Conservation (phyloP, 1,139 yeast genomes). For the Petasospora rhodanensis region DNA sequence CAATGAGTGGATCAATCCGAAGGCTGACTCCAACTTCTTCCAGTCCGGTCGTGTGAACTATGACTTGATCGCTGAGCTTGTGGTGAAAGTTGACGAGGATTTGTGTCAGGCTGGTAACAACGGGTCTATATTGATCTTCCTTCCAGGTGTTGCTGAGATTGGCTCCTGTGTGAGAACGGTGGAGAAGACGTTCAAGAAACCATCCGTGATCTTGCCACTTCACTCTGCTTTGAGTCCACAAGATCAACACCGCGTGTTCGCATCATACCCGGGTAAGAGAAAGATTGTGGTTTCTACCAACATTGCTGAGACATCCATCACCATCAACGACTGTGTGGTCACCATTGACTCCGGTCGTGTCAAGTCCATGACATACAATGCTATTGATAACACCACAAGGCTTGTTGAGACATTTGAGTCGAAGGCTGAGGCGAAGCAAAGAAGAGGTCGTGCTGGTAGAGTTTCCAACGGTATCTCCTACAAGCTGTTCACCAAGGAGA, state of each 20-base stretch:
- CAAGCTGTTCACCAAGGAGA: slow-evolving; percentile 66
- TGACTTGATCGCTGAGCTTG: slow-evolving; percentile 58
- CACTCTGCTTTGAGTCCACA: slow-evolving; percentile 82
- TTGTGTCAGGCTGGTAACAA: slow-evolving; percentile 37
- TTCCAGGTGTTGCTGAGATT: slow-evolving; percentile 92
- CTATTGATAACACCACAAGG: slow-evolving; percentile 61
- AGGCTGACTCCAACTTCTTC: slow-evolving; percentile 61
- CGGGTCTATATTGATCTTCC: slow-evolving; percentile 79
- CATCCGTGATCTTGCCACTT: slow-evolving; percentile 55
- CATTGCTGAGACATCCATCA: slow-evolving; percentile 83
- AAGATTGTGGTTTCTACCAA: slow-evolving; percentile 90
- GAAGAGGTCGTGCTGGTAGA: slow-evolving; percentile 99
- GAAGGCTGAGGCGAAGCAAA: slow-evolving; percentile 83
- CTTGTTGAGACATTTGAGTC: slow-evolving; percentile 86
- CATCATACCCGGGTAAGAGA: slow-evolving; percentile 49
- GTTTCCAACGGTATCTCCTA: slow-evolving; percentile 78
- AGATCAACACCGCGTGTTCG: slow-evolving; percentile 79
- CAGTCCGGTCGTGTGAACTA: slow-evolving; percentile 66
- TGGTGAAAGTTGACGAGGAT: slow-evolving; percentile 46
- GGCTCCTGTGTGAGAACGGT: slow-evolving; percentile 45
- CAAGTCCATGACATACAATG: slow-evolving; percentile 69
- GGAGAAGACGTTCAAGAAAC: slow-evolving; percentile 18
- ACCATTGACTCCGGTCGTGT: slow-evolving; percentile 88
- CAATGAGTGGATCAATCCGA: slow-evolving; percentile 41
- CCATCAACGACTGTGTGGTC: slow-evolving; percentile 91